Base-by-base conservation (phyloP, 2,329 filamentous ascomycete species). In the Fusarium ramigenum region DNA sequence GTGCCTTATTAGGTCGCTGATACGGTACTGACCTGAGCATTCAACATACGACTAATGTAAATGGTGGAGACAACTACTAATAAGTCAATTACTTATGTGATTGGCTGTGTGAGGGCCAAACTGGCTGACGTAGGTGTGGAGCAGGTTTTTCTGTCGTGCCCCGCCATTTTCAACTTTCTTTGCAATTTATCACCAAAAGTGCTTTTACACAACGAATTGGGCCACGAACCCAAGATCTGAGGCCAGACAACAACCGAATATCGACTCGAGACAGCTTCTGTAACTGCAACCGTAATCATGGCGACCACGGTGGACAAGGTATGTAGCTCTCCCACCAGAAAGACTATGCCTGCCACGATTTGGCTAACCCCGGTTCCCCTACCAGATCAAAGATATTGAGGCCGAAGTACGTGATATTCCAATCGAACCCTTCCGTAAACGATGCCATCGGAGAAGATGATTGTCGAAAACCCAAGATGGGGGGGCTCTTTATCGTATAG, bases 221-320 rank as follows among this genome's bases (percentile, higher is more conserved):
- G 61, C 57, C 46, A 71, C 70, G 63, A 73, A 72, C 67, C 50
- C 46, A 46, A 63, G 62, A 75, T 58, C 70, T 69, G 61, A 77
- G 60, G 63, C 69, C 60, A 63, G 61, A 74, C 54, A 63, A 52
- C 53, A 53, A 47, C 56, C 62, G 23, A 49, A 64, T 49, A 62
- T 66, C 40, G 60, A 68, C n/a, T 46, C 44, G 34, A 72, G 23
- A 69, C 59, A 52, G 57, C 64, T 68, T 63, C 62, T 63, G 44
- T 47, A 63, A 66, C 60, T 44, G 42, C 30, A 49, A 69, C 42
- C 57, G 66, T 28, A 87, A 93, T 83, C 80, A 98, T 98, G 96
- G 89, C 96, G 88, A 98, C 96, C 70, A 98, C 96, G 46, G 95
- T 98, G 82, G 96, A 98, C 80, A 98, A 98, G 93, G 94, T 93